Conservation (phyloP, 202 grass and related monocot species). For the Schoenoplectus tabernaemontani region DNA sequence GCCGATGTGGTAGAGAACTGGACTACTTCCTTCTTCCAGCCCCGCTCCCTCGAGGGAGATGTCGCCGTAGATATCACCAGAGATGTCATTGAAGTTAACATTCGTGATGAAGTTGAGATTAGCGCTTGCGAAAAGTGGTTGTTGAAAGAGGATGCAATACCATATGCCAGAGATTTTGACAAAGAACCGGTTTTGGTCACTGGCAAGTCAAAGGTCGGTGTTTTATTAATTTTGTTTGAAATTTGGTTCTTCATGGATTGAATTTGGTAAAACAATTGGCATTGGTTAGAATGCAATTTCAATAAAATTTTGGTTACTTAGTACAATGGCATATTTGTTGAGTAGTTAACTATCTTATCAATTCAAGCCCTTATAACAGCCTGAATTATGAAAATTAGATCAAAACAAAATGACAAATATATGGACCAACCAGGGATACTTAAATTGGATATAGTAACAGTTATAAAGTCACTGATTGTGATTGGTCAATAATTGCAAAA, state of each 20-base stretch:
- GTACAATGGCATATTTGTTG: not conserved
- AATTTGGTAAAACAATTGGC: not conserved
- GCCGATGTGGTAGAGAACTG: slow-evolving; percentile 56
- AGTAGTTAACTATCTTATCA: not conserved
- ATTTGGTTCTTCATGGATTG: not conserved
- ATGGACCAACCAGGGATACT: not conserved
- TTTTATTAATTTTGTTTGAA: not conserved
- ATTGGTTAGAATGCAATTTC: not conserved
- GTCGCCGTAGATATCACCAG: not conserved
- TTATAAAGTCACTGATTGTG: not conserved
- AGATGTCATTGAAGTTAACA: not conserved
- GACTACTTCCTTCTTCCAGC: slow-evolving; percentile 71
- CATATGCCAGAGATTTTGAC: slow-evolving; percentile 69
- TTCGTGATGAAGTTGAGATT: slow-evolving; percentile 10
- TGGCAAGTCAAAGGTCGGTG: slow-evolving; percentile 49
- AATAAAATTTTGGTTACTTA: not conserved
- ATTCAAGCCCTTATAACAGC: not conserved
- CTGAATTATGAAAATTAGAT: not conserved
- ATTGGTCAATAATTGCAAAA: not conserved
- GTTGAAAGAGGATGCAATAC: slow-evolving; percentile 62
- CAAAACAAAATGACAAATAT: not conserved
- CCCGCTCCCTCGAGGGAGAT: not conserved
- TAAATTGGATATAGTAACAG: not conserved
- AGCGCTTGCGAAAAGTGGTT: slow-evolving; percentile 54
- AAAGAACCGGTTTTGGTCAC: slow-evolving; percentile 64